These are phyloP conservation scores for Aspergillus sp. DNA, from an alignment of 2,329 filamentous ascomycete genomes.

Conservation along the genomic window DNA sequence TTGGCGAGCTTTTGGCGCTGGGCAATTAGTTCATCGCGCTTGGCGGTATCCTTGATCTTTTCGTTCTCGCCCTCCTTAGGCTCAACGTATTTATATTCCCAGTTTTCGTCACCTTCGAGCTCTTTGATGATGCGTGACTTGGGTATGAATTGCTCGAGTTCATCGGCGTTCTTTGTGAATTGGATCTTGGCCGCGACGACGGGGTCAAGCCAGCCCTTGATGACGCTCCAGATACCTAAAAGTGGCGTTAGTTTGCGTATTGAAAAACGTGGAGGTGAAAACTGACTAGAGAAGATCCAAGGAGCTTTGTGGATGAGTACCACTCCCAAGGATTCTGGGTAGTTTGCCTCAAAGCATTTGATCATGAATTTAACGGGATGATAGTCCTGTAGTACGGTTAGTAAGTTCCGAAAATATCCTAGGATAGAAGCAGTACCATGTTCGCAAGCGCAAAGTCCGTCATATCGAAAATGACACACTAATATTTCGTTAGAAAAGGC, in stretches of 20 bases:
- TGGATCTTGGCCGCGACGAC: constrained; percentile 93
- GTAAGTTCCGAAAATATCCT: not conserved
- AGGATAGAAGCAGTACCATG: constrained; percentile 61
- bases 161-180: constrained; percentile 79
- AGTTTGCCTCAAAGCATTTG: constrained; percentile 98
- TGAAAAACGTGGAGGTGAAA: not conserved
- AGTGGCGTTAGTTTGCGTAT: not conserved
- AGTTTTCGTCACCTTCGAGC: constrained; percentile 82
- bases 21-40: constrained; percentile 62
- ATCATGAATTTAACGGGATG: constrained; percentile 98
- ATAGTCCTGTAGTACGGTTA: constrained; percentile 65
- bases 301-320: constrained; percentile 94
- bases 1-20: constrained; percentile 66
- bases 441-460: constrained; percentile 90
- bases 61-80: constrained; percentile 74
- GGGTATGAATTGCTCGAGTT: constrained; percentile 75
- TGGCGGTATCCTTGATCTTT: constrained; percentile 65
- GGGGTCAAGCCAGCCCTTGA: constrained; percentile 93
- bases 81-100: constrained; percentile 79
- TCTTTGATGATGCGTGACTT: constrained; percentile 73
- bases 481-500: constrained; percentile 20
- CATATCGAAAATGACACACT: constrained; percentile 97
- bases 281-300: constrained; percentile 88
- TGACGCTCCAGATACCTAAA: constrained; percentile 89
- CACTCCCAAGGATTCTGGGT: constrained; percentile 85